These are phyloP conservation scores for Castanopsis chinensis DNA, from an alignment of 306 rosid genomes.

Conservation along the genomic window DNA sequence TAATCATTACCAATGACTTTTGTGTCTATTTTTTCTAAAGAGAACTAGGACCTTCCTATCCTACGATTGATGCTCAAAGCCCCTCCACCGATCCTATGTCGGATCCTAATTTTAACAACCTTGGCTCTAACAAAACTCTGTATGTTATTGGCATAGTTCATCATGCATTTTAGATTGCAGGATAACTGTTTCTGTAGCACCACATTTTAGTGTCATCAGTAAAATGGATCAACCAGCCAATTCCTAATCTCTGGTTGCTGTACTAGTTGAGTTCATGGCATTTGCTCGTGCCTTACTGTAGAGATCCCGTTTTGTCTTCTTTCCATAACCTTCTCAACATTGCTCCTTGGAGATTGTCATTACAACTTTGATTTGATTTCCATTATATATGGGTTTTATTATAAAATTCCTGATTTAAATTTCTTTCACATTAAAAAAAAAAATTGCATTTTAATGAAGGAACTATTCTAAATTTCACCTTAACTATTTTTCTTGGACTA, in stretches of 20 bases:
- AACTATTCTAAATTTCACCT: not conserved
- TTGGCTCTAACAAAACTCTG: not conserved
- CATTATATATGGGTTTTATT: not conserved
- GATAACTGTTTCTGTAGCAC: too few relatives aligned
- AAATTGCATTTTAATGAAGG: not conserved
- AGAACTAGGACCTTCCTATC: too few relatives aligned
- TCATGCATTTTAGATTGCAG: not conserved
- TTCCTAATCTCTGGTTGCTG: too few relatives aligned
- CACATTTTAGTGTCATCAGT: too few relatives aligned
- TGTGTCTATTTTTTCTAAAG: too few relatives aligned
- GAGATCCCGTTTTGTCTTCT: not conserved
- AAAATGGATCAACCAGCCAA: too few relatives aligned
- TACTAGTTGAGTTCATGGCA: not conserved
- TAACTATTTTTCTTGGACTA: not conserved
- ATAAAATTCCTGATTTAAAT: not conserved
- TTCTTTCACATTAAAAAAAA: not conserved
- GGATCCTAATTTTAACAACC: too few relatives aligned
- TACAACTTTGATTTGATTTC: not conserved
- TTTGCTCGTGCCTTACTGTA: not conserved
- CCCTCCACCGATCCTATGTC: too few relatives aligned
- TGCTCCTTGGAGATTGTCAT: not conserved
- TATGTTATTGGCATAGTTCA: not conserved
- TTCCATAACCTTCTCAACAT: not conserved
- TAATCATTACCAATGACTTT: too few relatives aligned
- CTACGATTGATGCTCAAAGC: too few relatives aligned